Base-by-base conservation (phyloP, 352 stramenopile species). In the Phytophthora megakarya region DNA sequence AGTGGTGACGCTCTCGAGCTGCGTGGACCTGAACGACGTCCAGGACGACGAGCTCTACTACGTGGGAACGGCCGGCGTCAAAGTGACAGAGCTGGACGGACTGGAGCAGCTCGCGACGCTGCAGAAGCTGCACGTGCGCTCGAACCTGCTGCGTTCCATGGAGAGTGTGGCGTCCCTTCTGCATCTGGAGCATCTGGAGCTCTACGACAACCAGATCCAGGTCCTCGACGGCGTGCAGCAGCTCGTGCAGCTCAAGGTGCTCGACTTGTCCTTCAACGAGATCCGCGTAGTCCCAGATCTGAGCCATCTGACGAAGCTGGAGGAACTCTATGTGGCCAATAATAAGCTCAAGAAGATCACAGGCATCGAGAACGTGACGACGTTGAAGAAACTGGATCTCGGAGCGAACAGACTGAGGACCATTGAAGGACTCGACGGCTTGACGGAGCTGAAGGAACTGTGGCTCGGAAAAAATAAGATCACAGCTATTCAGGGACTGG, bases 401-500 rank as follows among this genome's bases (percentile, higher is more conserved):
- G 96, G 97, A 25, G 96, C 96, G n/a, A 99, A 99, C 69, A 79
- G 95, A n/a, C 65, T 97, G 44, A 90, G 96, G 5, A 73, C 78
- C 21, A 98, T 99, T 64, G 86, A 98, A 47, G 94, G 97, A 23
- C 64, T 99, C 5, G 75, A 94, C 19, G 78, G 84, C 16, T 78
- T 99, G 21, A 75, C 75, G 0, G 86, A 91, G 45, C 73, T 99
- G 7, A 90, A 98, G 72, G 89, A 99, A 67, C 76, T 99, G 22
- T 99, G 96, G 96, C 75, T 99, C 5, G 97, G 97, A 7, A 99
- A 99, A 64, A 99, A 99, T 82, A 99, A 99, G 67, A 98, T 99
- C 74, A 92, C 96, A 66, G 73, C 78, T 46, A 98, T 99, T 43
- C 56, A 91, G 40, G 87, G 85, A 1, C 73, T 98, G 13, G 79